These are phyloP conservation scores for Neurospora sublineolata DNA, from an alignment of 495 filamentous ascomycete species.

Conservation along the genomic window DNA sequence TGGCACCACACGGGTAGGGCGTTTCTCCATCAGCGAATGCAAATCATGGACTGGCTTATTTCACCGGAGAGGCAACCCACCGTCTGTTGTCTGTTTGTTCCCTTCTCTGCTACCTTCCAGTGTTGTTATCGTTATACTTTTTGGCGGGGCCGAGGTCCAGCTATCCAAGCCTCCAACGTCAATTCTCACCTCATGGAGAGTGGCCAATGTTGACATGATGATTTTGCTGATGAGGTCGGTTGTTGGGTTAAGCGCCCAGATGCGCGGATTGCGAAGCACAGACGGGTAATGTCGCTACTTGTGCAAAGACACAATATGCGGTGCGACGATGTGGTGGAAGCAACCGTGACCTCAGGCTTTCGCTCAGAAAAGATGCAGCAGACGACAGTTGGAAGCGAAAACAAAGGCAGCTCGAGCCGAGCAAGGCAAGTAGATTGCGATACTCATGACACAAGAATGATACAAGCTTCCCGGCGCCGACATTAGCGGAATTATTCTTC, in stretches of 20 bases:
- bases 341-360: background rate
- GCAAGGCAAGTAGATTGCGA: background rate
- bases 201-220: background rate
- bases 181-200: background rate
- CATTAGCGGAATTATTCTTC: background rate
- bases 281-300: background rate
- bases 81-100: background rate
- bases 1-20: conserved; percentile 13
- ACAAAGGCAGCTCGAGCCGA: background rate
- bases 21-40: conserved; percentile 1
- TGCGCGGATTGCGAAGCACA: background rate
- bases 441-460: background rate
- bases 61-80: background rate
- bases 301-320: background rate
- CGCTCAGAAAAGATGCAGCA: background rate
- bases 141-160: background rate
- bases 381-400: background rate
- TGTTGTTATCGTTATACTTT: background rate
- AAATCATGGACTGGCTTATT: background rate
- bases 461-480: background rate
- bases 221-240: background rate
- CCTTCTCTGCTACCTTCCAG: background rate
- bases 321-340: background rate
- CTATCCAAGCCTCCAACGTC: background rate
- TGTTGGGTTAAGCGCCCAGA: background rate